phyloP scores from a whole-genome alignment of 169 alveolate species.

The Cryptosporidium sp. region DNA sequence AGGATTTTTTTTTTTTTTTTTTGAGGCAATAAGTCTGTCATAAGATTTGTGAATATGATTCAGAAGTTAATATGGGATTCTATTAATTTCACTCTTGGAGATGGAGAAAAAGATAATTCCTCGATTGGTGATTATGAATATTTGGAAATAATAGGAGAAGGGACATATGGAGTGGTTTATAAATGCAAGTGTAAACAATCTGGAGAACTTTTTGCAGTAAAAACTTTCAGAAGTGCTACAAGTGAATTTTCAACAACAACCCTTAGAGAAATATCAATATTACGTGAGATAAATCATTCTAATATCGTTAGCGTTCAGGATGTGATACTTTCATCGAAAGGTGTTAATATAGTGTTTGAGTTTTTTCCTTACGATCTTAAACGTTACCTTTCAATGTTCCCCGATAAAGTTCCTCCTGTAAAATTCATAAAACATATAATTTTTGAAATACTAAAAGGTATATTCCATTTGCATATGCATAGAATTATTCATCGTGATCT shows the following conservation, averaged over 20 bases:
- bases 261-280: conserved; percentile 93
- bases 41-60: not conserved
- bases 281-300: conserved; percentile 92
- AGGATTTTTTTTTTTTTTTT: too few relatives aligned
- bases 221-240: conserved; percentile 89
- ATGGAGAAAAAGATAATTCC: not conserved
- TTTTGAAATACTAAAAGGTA: conserved; percentile 83
- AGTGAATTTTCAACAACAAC: conserved; percentile 94
- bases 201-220: conserved; percentile 92
- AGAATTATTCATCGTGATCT: conserved; percentile 93
- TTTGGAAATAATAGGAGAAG: conserved; percentile 93
- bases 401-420: conserved; percentile 43
- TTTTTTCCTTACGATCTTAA: conserved; percentile 65
- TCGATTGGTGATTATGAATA: conserved; percentile 85
- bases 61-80: conserved; percentile 18
- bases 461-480: conserved; percentile 85
- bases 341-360: conserved; percentile 53
- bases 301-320: conserved; percentile 93
- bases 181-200: conserved; percentile 86
- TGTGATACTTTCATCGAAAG: conserved; percentile 78
- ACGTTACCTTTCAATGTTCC: conserved; percentile 66
- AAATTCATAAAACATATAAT: conserved; percentile 58
- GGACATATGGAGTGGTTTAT: conserved; percentile 96
- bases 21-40: not conserved
- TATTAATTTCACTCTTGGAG: conserved; percentile 13